phyloP scores from a whole-genome alignment of 805 yeast species.

The Monosporozyma servazzii region DNA sequence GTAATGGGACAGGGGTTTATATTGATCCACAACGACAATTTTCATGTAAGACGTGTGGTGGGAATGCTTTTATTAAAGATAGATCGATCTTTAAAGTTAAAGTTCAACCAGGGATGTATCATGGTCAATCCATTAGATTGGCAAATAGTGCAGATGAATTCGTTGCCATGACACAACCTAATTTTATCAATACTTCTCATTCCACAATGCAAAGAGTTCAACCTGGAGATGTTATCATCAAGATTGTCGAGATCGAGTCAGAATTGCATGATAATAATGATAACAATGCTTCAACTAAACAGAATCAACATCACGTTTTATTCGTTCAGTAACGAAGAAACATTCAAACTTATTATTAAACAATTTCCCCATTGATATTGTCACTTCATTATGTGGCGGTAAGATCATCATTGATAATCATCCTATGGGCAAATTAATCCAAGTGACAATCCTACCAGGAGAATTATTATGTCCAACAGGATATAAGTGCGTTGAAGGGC shows the following conservation, averaged over 20 bases:
- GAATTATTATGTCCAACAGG: conserved; percentile 45
- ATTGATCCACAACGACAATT: conserved; percentile 22
- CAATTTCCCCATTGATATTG: conserved; percentile 37
- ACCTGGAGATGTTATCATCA: conserved; percentile 62
- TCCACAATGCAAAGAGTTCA: conserved; percentile 24
- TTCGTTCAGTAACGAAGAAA: conserved; percentile 28
- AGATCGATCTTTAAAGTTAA: conserved; percentile 43
- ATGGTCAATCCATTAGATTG: conserved; percentile 44
- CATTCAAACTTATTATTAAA: conserved; percentile 38
- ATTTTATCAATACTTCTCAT: not conserved
- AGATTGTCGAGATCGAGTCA: conserved; percentile 30
- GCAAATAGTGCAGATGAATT: conserved; percentile 63
- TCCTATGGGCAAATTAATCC: conserved; percentile 32
- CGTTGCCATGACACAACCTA: not conserved
- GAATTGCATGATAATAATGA: not conserved
- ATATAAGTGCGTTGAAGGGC: conserved; percentile 31
- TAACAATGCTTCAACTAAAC: not conserved
- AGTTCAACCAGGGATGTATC: conserved; percentile 47
- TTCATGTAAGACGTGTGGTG: conserved; percentile 36
- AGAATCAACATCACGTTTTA: not conserved
- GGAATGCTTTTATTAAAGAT: conserved; percentile 38
- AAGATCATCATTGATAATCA: conserved; percentile 27
- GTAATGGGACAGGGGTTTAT: conserved; percentile 35
- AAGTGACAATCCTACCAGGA: conserved; percentile 37
- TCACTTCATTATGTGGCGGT: conserved; percentile 55